Conservation (phyloP, 1,284 basidiomycete genomes). For the Heterobasidion parviporum region DNA sequence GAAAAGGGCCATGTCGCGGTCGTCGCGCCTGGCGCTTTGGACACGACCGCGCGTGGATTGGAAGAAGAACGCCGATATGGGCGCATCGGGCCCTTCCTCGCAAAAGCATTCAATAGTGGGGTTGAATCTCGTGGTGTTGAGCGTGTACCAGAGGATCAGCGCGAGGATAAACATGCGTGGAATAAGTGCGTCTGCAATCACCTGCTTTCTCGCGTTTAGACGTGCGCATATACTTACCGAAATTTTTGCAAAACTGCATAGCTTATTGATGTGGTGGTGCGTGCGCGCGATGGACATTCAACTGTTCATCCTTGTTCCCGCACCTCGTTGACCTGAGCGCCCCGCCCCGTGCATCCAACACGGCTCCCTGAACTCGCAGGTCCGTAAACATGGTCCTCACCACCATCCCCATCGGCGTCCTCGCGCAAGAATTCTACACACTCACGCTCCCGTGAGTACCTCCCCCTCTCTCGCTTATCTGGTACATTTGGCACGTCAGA, state of each 20-base stretch:
- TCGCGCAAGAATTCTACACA: background rate
- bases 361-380: background rate
- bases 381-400: background rate
- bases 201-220: background rate
- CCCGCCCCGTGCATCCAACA: too few species aligned
- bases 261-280: background rate
- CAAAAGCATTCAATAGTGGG: background rate
- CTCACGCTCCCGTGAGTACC: background rate
- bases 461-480: background rate
- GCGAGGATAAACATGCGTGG: background rate
- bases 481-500: too few species aligned
- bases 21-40: too few species aligned
- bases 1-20: too few species aligned
- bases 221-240: too few species aligned
- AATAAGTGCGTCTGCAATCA: background rate
- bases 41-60: too few species aligned
- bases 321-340: too few species aligned
- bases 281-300: background rate
- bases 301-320: background rate
- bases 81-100: background rate
- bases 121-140: background rate
- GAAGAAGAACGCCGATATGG: background rate
- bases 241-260: background rate
- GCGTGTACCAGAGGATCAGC: background rate
- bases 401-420: background rate